Percentiles rank a stretch among this genome's conserved stretches.
phyloP scores from a whole-genome alignment of 163 green algal species.

The Chlamydomonas reinhardtii region DNA sequence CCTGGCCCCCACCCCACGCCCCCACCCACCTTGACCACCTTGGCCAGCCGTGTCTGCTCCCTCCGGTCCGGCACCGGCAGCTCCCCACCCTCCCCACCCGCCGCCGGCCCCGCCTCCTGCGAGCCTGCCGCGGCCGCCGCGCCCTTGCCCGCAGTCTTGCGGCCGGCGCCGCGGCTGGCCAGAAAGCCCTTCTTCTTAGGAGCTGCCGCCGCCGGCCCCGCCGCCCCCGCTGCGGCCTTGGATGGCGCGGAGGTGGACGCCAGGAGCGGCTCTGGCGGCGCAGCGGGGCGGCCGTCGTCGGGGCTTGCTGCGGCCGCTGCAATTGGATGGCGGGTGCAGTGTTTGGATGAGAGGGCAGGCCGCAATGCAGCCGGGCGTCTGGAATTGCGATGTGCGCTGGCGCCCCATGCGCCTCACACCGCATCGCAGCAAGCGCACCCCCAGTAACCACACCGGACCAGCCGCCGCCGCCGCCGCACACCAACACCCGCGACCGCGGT shows the following conservation, averaged over 20 bases:
- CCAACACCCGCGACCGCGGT: no score
- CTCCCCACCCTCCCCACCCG: background rate
- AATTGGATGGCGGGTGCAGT: no score
- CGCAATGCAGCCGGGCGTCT: no score
- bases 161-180: background rate
- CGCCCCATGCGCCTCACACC: no score
- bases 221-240: background rate
- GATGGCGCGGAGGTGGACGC: background rate
- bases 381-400: no score
- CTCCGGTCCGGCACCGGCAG: slow-evolving; percentile 7
- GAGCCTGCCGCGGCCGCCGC: background rate
- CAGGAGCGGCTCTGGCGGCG: slow-evolving; percentile 33
- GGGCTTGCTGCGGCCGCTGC: background rate
- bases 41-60: slow-evolving; percentile 33
- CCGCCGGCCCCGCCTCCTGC: background rate
- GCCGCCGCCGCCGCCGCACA: no score
- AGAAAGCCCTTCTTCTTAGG: slow-evolving; percentile 43
- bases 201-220: background rate
- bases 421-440: no score
- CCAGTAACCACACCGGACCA: no score
- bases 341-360: no score
- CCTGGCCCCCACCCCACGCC: no score
- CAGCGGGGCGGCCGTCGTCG: background rate
- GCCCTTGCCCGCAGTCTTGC: background rate
- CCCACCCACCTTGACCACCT: slow-evolving; percentile 26